phyloP scores from a whole-genome alignment of 257 asterid genomes.

The Linderniella brevidens region DNA sequence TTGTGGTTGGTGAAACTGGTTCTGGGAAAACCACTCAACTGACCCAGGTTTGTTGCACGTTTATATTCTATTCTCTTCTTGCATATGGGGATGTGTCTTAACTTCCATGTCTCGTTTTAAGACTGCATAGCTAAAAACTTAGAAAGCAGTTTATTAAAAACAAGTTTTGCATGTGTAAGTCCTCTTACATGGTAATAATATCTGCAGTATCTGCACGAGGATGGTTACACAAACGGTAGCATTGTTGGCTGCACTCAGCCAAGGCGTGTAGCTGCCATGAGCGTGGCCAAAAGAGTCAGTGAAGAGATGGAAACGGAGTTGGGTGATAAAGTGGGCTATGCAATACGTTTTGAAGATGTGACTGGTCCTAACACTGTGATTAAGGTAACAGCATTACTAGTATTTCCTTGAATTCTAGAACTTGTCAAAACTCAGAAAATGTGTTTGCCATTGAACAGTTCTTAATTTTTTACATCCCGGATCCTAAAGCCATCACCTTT shows the following conservation, averaged over 20 bases:
- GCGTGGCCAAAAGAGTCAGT: slow-evolving; percentile 98
- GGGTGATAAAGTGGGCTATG: slow-evolving; percentile 86
- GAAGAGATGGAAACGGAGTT: slow-evolving; percentile 96
- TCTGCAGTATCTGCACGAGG: slow-evolving; percentile 81
- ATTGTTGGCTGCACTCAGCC: slow-evolving; percentile 96
- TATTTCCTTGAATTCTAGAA: neutral
- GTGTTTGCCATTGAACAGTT: too few species aligned
- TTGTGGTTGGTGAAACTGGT: slow-evolving; percentile 98
- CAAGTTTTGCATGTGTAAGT: neutral
- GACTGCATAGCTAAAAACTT: neutral
- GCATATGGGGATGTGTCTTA: too few species aligned
- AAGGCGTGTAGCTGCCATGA: slow-evolving; percentile 99
- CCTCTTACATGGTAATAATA: too few species aligned
- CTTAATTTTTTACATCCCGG: too few species aligned
- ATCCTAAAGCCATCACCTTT: too few species aligned
- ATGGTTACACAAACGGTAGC: slow-evolving; percentile 57
- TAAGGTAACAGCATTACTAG: slow-evolving; percentile 32
- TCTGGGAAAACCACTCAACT: slow-evolving; percentile 98
- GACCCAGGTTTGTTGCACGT: slow-evolving; percentile 55
- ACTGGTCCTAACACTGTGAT: slow-evolving; percentile 82
- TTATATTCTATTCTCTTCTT: neutral
- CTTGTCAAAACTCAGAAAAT: slow-evolving; percentile 1
- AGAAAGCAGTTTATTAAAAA: neutral
- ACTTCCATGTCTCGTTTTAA: too few species aligned
- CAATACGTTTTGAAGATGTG: slow-evolving; percentile 90